Base-by-base conservation (phyloP, 2,329 filamentous ascomycete species). In the Calonectria montana region DNA sequence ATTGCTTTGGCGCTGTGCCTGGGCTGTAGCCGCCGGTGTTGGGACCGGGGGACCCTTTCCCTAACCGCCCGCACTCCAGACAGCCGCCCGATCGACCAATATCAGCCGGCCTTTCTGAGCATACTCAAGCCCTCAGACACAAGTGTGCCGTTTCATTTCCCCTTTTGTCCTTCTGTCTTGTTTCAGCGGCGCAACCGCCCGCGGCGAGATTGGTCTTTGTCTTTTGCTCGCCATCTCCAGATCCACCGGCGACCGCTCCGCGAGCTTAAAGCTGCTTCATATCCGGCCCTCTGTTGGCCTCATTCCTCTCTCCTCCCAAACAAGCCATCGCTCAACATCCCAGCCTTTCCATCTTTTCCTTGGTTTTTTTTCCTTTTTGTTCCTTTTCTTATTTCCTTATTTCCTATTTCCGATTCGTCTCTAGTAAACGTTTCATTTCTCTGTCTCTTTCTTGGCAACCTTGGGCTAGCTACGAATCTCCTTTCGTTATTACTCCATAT, bases 1-100 rank as follows among this genome's bases (percentile, higher is more conserved):
- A 43, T 43, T 21, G 41, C 41, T 43, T 21, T 43, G 41, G 41
- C 41, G 41, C 41, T 43, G 41, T 43, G 1, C n/a, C 41, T 43
- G 50, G 53, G n/a, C 62, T 65, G 69, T 79, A 78, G 73, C 75
- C 78, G 78, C 78, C 76, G 16, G 31, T 35, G 53, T 72, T 76
- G 27, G 61, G 41, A 43, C 41, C 8, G 45, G 41, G 61, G 37
- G 57, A 21, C 50, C 53, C 66, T 57, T 57, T 47, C 25, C 62
- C 73, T 79, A 78, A 77, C 78, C 78, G 78, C 78, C 78, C 76
- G 70, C 21, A 43, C 65, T 81, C 55, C 83, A 87, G 82, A 88
- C 85, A 87, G 81, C 85, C 85, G 85, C 86, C 84, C 71, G 74
- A 76, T 78, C 80, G 85, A 84, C 88, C 88, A 90, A 89, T 90